Evolutionary conservation across 768 basidiomycete species (phyloP).

Genomic region (Tylopilus felleus): DNA sequence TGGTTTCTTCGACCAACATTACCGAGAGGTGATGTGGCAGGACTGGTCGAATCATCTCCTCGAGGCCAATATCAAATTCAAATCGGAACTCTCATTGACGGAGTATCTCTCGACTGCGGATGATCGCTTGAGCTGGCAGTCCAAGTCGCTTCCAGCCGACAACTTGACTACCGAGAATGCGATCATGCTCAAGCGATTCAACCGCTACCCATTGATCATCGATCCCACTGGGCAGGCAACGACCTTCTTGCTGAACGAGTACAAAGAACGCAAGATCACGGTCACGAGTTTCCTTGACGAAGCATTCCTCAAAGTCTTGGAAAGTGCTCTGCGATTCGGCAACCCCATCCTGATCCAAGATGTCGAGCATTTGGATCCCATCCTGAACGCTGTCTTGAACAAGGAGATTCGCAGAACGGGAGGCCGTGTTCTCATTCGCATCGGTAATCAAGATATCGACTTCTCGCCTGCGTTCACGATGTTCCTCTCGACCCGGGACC

Average conservation of each 20-base stretch:
- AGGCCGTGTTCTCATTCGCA: constrained; percentile 92
- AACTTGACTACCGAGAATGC: constrained; percentile 97
- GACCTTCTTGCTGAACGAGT: constrained; percentile 89
- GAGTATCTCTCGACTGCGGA: constrained; percentile 98
- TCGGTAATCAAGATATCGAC: constrained; percentile 98
- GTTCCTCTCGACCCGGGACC: constrained; percentile 97
- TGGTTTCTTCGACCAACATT: constrained; percentile 98
- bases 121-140: constrained; percentile 93
- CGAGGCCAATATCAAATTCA: constrained; percentile 90
- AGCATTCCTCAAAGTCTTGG: constrained; percentile 96
- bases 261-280: constrained; percentile 94
- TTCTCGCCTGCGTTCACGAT: constrained; percentile 99
- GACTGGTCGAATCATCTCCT: constrained; percentile 88
- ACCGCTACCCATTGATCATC: constrained; percentile 95
- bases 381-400: constrained; percentile 95
- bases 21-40: constrained; percentile 96
- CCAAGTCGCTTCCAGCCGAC: constrained; percentile 92
- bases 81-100: constrained; percentile 85
- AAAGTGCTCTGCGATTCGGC: constrained; percentile 98
- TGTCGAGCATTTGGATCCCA: constrained; percentile 96
- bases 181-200: constrained; percentile 99
- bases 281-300: constrained; percentile 99
- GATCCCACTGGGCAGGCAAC: constrained; percentile 98
- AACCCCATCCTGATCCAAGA: constrained; percentile 97
- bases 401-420: constrained; percentile 94